phyloP scores from a whole-genome alignment of 1,139 yeast genomes.

The Sugiyamaella grinbergsii region DNA sequence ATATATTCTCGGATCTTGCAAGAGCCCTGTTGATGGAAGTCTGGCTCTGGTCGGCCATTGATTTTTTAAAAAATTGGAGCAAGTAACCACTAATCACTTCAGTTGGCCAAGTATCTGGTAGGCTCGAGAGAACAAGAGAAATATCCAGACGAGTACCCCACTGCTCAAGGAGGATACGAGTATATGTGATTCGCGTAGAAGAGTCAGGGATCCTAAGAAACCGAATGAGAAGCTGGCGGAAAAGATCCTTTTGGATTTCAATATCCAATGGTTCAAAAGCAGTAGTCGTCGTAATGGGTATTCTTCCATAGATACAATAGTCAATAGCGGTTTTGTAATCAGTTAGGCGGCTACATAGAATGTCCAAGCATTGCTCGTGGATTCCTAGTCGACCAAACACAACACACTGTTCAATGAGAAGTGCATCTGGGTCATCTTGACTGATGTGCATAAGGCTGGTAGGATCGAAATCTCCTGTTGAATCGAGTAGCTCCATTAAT shows the following conservation, averaged over 20 bases:
- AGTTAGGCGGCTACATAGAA: conserved; percentile 38
- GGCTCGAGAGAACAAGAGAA: conserved; percentile 35
- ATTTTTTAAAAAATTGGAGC: conserved; percentile 29
- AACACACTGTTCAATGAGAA: conserved; percentile 41
- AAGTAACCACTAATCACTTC: conserved; percentile 39
- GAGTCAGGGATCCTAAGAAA: conserved; percentile 36
- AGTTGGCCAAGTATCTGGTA: conserved; percentile 44
- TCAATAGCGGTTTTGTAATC: conserved; percentile 44
- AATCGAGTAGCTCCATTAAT: conserved; percentile 34
- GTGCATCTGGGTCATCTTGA: conserved; percentile 35
- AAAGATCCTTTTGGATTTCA: conserved; percentile 34
- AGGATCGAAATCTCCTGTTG: conserved; percentile 36
- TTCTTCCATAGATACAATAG: conserved; percentile 39
- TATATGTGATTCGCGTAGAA: conserved; percentile 33
- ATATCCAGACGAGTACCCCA: conserved; percentile 40
- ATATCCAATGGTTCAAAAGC: conserved; percentile 13
- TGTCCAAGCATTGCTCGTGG: conserved; percentile 41
- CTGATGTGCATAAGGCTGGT: conserved; percentile 35
- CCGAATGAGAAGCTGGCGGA: conserved; percentile 35
- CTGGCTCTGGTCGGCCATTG: conserved; percentile 31
- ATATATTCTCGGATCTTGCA: conserved; percentile 35
- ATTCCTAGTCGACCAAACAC: conserved; percentile 41
- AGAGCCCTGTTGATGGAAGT: conserved; percentile 32
- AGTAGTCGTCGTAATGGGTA: conserved; percentile 21
- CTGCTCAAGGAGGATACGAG: conserved; percentile 37